These are phyloP conservation scores for Coelastrella sp. DNA, from an alignment of 139 green algal genomes.

Conservation along the genomic window DNA sequence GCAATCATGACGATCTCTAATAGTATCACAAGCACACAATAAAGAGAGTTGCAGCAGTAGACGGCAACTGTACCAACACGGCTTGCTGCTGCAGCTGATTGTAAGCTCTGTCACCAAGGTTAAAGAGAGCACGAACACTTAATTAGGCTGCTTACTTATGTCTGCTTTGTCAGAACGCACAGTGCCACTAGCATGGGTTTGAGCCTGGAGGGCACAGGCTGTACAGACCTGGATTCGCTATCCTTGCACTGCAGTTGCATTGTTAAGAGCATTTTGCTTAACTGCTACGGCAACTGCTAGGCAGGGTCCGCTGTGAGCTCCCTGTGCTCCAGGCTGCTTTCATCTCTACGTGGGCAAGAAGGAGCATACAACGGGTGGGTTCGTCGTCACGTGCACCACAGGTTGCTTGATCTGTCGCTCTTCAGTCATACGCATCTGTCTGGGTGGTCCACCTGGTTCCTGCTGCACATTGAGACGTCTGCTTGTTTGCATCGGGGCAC, in stretches of 20 bases:
- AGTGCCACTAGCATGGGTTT: background rate
- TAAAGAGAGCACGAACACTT: background rate
- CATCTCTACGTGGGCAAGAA: background rate
- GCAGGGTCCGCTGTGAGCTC: too few species aligned
- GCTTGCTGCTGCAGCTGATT: too few species aligned
- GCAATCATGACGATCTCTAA: slow-evolving; percentile 39
- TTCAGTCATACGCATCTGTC: background rate
- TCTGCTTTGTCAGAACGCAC: background rate
- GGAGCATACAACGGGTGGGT: background rate
- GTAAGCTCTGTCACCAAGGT: background rate
- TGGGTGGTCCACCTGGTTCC: background rate
- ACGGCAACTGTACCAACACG: background rate
- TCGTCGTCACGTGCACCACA: background rate
- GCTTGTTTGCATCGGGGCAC: background rate
- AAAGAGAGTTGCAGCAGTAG: background rate
- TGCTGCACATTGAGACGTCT: background rate
- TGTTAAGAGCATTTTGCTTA: background rate
- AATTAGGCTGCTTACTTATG: too few species aligned
- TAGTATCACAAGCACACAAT: background rate
- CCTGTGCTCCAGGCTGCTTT: too few species aligned
- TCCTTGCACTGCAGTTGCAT: background rate
- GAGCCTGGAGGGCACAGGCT: background rate
- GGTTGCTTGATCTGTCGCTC: background rate
- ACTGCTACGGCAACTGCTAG: background rate
- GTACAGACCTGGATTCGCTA: background rate